Evolutionary conservation across 108 stramenopile genomes (phyloP), one percentile per base, ranked within the genome.

Genomic region (Parmales sp.): DNA sequence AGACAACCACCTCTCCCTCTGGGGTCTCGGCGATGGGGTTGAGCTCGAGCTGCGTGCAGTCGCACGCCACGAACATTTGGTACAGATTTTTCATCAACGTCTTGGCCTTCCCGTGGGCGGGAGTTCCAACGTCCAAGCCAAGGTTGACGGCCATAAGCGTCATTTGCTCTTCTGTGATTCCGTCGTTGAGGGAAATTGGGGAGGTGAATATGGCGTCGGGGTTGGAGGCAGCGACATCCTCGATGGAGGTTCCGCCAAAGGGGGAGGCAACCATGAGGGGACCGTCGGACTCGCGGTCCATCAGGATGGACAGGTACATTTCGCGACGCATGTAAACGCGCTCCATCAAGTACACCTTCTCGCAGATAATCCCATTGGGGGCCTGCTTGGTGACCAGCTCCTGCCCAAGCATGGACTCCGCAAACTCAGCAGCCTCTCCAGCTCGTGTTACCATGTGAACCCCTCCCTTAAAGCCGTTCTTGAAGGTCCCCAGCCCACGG

Each of bases 401-500:
- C 45, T 87, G 79, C 6, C 89, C 89, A 25, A 92, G 74, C 90
- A 92, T 92, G 44, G 84, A 71, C n/a, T 72, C 68, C n/a, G 90
- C 87, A 9, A 78, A 67, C 23, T 88, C 66, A 13, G 48, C 63
- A 6, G 84, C 90, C 26, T 92, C 79, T 0, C 63, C 73, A 7
- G 82, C 71, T 22, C 63, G 76, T 26, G 75, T 72, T 64, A 88
- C 72, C 78, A 93, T 80, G 68, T 91, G 90, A 6, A 93, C 91
- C 5, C 91, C 91, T 48, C 91, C 90, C 72, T 90, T 45, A 74
- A 91, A 87, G 22, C 88, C 86, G 69, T 88, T 91, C 65, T 80
- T 82, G 69, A 93, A 93, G 29, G 70, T 76, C 9, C 91, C 90
- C 11, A 87, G 76, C 6, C 91, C 91, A 5, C 91, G 76, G 16